Base-by-base conservation (phyloP, 2,329 filamentous ascomycete genomes). In the Whalleya microplaca region DNA sequence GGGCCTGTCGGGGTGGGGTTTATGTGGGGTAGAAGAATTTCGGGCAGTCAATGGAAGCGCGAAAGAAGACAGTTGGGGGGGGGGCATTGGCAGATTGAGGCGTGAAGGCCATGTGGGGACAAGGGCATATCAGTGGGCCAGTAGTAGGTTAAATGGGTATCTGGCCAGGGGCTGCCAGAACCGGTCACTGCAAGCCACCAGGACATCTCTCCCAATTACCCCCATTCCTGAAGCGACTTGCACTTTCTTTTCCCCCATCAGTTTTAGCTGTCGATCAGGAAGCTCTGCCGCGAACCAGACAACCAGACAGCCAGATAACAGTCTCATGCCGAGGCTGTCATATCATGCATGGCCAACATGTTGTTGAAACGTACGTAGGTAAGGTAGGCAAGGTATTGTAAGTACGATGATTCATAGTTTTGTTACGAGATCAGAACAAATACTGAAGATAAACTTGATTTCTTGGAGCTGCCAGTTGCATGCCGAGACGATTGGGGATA, bases 31-130 rank as follows among this genome's bases (percentile, higher is more conserved):
- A 63, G 60, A 63, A 63, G 44, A 51, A 54, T 14, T 50, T 57
- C 46, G 58, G 41, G 60, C 52, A 55, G 60, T 60, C 54, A 56
- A 62, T 63, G 53, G 60, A 63, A 63, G 60, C 58, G 58, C 41
- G n/a, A 55, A 27, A 56, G 52, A 57, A 60, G 49, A 19, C 29
- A 19, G 48, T 48, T 50, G 16, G 16, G 41, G 41, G 41, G 41
- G 41, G 19, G 21, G 27, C 23, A 8, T 27, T 40, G 29, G n/a
- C 12, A 45, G 16, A 45, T 37, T 37, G 32, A 37, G 32, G 23
- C 23, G 9, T 27, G 23, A 49, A 44, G 55, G 53, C 60, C 60
- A 62, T 62, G 60, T 60, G 60, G 57, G 49, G 48, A 27, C 41
- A 54, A 60, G 55, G 60, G 40, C 57, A 23, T 51, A 55, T 52